Evolutionary conservation across 2,329 filamentous ascomycete species (phyloP).

Genomic region (Hymenoscyphus scutula): DNA sequence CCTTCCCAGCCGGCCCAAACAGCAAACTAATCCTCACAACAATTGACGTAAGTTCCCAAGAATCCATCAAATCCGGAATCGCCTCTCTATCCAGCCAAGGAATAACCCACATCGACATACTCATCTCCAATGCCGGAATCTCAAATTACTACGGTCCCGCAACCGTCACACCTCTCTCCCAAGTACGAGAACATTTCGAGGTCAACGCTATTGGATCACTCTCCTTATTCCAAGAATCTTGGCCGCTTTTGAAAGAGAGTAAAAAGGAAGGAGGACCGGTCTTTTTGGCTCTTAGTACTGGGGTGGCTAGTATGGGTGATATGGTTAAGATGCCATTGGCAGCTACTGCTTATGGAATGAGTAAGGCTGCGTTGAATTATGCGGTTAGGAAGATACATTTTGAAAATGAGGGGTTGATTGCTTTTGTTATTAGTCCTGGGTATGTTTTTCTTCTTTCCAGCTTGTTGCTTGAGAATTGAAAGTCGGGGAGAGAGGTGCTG

Average conservation of each 20-base stretch:
- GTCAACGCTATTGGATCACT: constrained; percentile 45
- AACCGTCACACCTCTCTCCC: constrained; percentile 36
- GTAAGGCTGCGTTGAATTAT: constrained; percentile 41
- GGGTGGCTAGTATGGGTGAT: constrained; percentile 21
- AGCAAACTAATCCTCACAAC: constrained; percentile 43
- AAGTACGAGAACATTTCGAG: constrained; percentile 40
- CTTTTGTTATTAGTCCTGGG: constrained; percentile 34
- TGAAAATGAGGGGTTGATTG: constrained; percentile 30
- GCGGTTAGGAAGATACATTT: constrained; percentile 38
- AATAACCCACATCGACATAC: constrained; percentile 46
- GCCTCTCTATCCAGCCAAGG: constrained; percentile 33
- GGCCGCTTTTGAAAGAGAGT: constrained; percentile 40
- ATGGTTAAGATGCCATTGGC: constrained; percentile 17
- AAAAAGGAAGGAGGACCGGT: constrained; percentile 32
- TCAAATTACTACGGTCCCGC: constrained; percentile 36
- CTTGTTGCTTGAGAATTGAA: not conserved
- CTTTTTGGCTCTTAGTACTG: constrained; percentile 38
- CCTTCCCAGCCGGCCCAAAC: constrained; percentile 38
- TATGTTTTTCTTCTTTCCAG: constrained; percentile 17
- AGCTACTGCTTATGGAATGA: constrained; percentile 41
- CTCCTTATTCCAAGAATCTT: constrained; percentile 45
- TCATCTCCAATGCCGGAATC: constrained; percentile 53
- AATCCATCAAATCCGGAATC: constrained; percentile 38
- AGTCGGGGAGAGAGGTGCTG: not conserved
- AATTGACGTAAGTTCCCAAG: constrained; percentile 40